Evolutionary conservation across 2,329 filamentous ascomycete genomes (phyloP).

Genomic region (Byssochlamys sp.): DNA sequence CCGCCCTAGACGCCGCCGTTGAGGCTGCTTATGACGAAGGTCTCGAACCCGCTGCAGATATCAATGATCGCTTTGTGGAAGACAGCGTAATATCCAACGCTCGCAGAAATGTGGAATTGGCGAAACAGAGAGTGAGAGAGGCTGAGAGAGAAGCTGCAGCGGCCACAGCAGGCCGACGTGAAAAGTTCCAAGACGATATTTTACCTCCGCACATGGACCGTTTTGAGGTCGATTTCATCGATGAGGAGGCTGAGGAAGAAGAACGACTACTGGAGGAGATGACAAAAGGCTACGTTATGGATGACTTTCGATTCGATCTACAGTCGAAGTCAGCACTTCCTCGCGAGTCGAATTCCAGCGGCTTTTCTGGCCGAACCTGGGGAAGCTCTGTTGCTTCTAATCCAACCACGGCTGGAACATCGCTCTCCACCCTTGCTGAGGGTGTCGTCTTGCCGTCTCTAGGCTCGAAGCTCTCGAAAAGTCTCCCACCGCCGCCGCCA

Average conservation of each 20-base stretch:
- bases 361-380: slow-evolving; percentile 67
- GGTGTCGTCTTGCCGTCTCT: slow-evolving; percentile 34
- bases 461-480: slow-evolving; percentile 25
- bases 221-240: slow-evolving; percentile 39
- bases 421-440: slow-evolving; percentile 65
- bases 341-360: slow-evolving; percentile 73
- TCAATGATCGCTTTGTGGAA: slow-evolving; percentile 18
- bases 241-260: slow-evolving; percentile 61
- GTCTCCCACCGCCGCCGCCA: slow-evolving; percentile 25
- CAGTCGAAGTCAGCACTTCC: slow-evolving; percentile 59
- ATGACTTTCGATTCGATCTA: slow-evolving; percentile 68
- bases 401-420: slow-evolving; percentile 57
- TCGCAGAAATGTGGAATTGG: slow-evolving; percentile 59
- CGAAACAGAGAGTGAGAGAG: slow-evolving; percentile 65
- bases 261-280: slow-evolving; percentile 78
- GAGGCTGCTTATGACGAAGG: slow-evolving; percentile 93
- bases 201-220: slow-evolving; percentile 12
- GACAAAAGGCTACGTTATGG: slow-evolving; percentile 70
- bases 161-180: slow-evolving; percentile 51
- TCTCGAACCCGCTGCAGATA: slow-evolving; percentile 56
- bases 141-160: slow-evolving; percentile 61
- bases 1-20: slow-evolving; percentile 85
- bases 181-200: slow-evolving; percentile 37
- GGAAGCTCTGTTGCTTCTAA: slow-evolving; percentile 69
- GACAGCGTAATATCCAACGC: slow-evolving; percentile 40